Evolutionary conservation across 2,329 filamentous ascomycete species (phyloP), one percentile per base, ranked within the genome.

Genomic region (Aspergillus phoenicis): DNA sequence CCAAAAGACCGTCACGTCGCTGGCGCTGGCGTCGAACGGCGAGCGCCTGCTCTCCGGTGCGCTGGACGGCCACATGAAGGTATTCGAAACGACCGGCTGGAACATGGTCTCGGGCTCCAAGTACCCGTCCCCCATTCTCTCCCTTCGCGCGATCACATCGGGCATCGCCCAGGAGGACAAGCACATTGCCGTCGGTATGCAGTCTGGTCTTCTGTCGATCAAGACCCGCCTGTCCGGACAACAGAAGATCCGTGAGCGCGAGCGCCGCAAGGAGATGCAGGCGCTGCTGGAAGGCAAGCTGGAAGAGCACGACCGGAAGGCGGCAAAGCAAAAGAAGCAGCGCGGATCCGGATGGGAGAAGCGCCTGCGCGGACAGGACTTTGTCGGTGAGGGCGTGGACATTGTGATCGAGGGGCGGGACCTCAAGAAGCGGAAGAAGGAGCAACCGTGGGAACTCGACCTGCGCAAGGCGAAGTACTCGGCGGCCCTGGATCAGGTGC

Each of bases 61-160:
- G 20, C 83, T 99, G 49, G 95, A 99, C 75, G 96, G 95, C 8
- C 95, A 98, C 77, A 89, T 98, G 80, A 99, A 99, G 80, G 87
- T 99, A 41, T 98, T 96, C 71, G 94, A 98, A 78, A 97, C 93
- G 1, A 89, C 88, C 0, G 89, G 87, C 54, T 99, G 95, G 95
- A 97, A 97, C 73, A 91, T 98, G 7, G 93, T 98, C n/a, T 90
- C 91, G 41, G 94, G 91, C 55, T 87, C 90, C 62, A 99, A 98
- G 79, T 99, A 98, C 77, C 89, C 92, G 5, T 91, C 92, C 1
- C 95, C 95, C 1, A 90, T 99, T 60, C 86, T 99, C 11, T 91
- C 92, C 8, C 84, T 98, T 61, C 86, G 85, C 62, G 89, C 97
- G 47, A 87, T 97, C 65, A 83, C 85, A 11, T 83, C 87, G 8